Percentiles rank a stretch among this genome's conserved stretches.
phyloP scores from a whole-genome alignment of 257 asterid genomes.

The Lycium barbarum region DNA sequence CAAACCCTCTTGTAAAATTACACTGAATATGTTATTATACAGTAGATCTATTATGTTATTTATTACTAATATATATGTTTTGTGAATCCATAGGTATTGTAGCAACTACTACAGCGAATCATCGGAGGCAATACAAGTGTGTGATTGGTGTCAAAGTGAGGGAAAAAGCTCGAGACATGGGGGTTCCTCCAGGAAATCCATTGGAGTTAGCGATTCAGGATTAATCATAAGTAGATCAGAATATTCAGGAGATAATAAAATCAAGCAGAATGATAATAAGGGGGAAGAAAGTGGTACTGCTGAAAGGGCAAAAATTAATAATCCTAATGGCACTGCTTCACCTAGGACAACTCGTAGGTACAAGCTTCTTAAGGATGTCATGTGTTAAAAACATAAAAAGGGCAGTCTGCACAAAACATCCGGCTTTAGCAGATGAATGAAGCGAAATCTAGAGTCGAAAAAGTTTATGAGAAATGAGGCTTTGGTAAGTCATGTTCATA shows the following conservation, averaged over 20 bases:
- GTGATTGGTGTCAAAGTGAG: constrained; percentile 94
- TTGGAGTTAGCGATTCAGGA: constrained; percentile 28
- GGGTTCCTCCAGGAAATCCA: constrained; percentile 38
- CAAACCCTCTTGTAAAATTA: too few species aligned
- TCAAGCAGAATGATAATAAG: constrained; percentile 53
- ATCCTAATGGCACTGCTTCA: constrained; percentile 53
- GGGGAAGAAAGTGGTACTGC: constrained; percentile 51
- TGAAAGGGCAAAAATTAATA: constrained; percentile 56
- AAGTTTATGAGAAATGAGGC: background rate
- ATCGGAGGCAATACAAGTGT: constrained; percentile 61
- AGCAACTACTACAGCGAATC: constrained; percentile 83
- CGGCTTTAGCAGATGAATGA: too few species aligned
- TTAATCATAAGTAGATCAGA: constrained; percentile 44
- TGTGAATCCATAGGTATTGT: constrained; percentile 64
- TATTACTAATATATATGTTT: background rate
- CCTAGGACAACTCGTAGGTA: constrained; percentile 87
- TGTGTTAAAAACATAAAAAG: constrained; percentile 54
- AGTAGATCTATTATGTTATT: background rate
- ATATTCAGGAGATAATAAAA: constrained; percentile 62
- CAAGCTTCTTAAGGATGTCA: constrained; percentile 97
- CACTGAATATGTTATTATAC: too few species aligned
- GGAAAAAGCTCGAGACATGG: constrained; percentile 46
- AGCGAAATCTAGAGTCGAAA: background rate
- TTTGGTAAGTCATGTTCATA: background rate
- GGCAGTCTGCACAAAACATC: too few species aligned